Percentiles rank a stretch among this genome's conserved stretches.
Evolutionary conservation across 1,284 basidiomycete species (phyloP).

Genomic region (Microbotryomycetes sp.): DNA sequence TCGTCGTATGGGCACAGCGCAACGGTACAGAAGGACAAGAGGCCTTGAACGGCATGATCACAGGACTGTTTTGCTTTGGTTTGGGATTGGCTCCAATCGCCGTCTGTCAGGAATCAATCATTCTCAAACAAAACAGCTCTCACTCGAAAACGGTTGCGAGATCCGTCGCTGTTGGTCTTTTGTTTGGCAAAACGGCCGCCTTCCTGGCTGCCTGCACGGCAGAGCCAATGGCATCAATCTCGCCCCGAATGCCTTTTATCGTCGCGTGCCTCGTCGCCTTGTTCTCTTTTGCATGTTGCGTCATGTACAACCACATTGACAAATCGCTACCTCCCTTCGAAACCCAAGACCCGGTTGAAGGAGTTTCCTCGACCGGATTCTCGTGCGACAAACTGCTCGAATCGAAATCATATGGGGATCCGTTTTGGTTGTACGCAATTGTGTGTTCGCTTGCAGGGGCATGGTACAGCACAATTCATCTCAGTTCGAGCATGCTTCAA

Average conservation of each 20-base stretch:
- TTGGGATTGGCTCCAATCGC: conserved; percentile 19
- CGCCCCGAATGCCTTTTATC: conserved; percentile 17
- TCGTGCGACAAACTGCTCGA: not conserved
- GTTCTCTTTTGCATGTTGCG: conserved; percentile 17
- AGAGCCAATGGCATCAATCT: conserved; percentile 11
- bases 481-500: conserved; percentile 13
- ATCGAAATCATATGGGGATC: conserved; percentile 4
- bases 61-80: conserved; percentile 17
- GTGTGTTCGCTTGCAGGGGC: conserved; percentile 18
- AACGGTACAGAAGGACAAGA: not conserved
- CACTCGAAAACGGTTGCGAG: conserved; percentile 8
- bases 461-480: conserved; percentile 24
- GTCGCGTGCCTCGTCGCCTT: conserved; percentile 2
- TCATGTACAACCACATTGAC: conserved; percentile 9
- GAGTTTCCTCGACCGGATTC: not conserved
- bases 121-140: conserved; percentile 12
- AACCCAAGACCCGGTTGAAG: not conserved
- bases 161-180: conserved; percentile 11
- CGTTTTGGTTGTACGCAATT: conserved; percentile 9
- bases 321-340: not conserved
- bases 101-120: conserved; percentile 25
- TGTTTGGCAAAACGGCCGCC: conserved; percentile 18
- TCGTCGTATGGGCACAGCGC: conserved; percentile 4
- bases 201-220: conserved; percentile 14
- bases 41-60: not conserved